Conservation (phyloP, 306 rosid genomes). For the Argentina anserina region DNA sequence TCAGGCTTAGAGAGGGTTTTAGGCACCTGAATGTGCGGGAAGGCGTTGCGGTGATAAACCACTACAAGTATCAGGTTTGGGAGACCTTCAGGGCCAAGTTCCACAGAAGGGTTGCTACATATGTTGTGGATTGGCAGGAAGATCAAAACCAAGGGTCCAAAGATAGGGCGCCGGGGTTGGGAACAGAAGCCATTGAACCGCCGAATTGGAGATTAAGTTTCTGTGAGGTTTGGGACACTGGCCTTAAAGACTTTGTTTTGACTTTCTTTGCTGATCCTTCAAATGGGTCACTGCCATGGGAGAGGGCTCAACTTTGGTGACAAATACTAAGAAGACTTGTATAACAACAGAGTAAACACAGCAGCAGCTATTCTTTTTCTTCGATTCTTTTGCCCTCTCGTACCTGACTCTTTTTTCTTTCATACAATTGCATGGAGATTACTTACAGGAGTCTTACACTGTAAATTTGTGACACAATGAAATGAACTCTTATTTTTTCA, state of each 20-base stretch:
- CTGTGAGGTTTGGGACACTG: conserved; percentile 93
- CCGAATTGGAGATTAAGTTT: conserved; percentile 70
- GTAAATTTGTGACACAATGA: conserved; percentile 48
- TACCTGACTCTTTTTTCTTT: conserved; percentile 31
- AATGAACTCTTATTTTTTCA: conserved; percentile 22
- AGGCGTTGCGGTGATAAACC: conserved; percentile 57
- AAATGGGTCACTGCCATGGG: conserved; percentile 83
- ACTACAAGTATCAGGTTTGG: conserved; percentile 97
- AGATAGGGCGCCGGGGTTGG: conserved; percentile 95
- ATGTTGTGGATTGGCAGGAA: conserved; percentile 91
- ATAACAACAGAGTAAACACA: conserved; percentile 44
- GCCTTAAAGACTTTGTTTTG: conserved; percentile 63
- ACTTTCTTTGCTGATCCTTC: conserved; percentile 58
- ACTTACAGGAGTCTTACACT: conserved; percentile 37
- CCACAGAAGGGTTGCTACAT: conserved; percentile 88
- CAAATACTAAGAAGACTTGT: conserved; percentile 30
- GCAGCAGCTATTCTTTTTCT: conserved; percentile 46
- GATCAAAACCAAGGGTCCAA: conserved; percentile 85
- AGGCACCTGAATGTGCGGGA: conserved; percentile 44
- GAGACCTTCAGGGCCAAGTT: conserved; percentile 77
- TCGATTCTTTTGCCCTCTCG: conserved; percentile 17
- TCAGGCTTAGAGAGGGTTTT: conserved; percentile 55
- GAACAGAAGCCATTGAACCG: conserved; percentile 85
- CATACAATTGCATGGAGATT: conserved; percentile 31
- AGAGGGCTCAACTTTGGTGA: conserved; percentile 42